Percentiles rank a stretch among this genome's conserved stretches.
phyloP scores from a whole-genome alignment of 1,284 basidiomycete genomes.

The Inonotus obliquus region DNA sequence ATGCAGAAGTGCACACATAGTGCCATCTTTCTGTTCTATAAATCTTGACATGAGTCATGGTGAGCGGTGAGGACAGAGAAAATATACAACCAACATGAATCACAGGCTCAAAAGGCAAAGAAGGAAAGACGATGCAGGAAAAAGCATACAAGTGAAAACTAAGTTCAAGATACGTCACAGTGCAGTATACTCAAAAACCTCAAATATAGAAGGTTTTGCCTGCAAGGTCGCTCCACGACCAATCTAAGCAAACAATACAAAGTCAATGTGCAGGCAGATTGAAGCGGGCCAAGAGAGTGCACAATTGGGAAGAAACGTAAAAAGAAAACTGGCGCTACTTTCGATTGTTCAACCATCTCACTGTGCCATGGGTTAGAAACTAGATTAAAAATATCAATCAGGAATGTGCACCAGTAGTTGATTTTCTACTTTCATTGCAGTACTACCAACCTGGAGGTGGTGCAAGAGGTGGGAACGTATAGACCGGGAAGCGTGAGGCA shows the following conservation, averaged over 20 bases:
- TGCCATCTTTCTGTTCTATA: not conserved
- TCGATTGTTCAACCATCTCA: not conserved
- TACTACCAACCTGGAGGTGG: conserved; percentile 5
- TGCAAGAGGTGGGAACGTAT: conserved; percentile 13
- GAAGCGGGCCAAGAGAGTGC: too few species aligned
- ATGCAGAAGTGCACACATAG: not conserved
- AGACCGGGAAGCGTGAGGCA: conserved; percentile 10
- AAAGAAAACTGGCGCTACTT: too few species aligned
- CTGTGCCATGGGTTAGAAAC: not conserved
- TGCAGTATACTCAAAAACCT: not conserved
- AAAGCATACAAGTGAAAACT: not conserved
- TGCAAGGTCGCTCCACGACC: not conserved
- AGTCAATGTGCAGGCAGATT: too few species aligned
- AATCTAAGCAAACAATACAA: too few species aligned
- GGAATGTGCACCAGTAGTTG: not conserved
- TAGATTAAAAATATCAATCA: not conserved
- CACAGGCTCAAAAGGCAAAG: not conserved
- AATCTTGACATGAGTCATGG: not conserved
- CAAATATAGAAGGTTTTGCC: not conserved
- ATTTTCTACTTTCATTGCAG: conserved; percentile 2
- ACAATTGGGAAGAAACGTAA: too few species aligned
- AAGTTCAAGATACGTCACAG: too few species aligned
- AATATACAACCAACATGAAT: not conserved
- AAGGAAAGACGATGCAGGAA: too few species aligned
- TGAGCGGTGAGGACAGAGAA: not conserved